Base-by-base conservation (phyloP, 1,284 basidiomycete genomes). In the Ganoderma multipileum region DNA sequence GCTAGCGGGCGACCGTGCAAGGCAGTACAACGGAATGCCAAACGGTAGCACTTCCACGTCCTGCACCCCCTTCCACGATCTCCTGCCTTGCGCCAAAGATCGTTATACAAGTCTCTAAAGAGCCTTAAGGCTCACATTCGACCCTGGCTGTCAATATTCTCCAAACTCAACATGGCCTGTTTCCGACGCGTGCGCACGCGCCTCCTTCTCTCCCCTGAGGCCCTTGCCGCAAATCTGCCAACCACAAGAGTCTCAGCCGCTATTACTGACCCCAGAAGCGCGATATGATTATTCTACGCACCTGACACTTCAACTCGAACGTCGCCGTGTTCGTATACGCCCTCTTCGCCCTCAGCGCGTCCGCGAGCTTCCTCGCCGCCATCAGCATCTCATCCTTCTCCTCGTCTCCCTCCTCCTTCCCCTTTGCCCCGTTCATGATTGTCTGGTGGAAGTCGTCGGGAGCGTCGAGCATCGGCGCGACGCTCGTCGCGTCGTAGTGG, bases 301-400 rank as follows among this genome's bases (percentile, higher is more conserved):
- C 91, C 83, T 95, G 89, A 79, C 94, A 96, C 76, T 91, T 91
- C 63, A 97, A 79, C 79, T 95, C 92, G 79, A 98, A 98, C 8
- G 93, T 96, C 47, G 93, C 83, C 2, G 95, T 96, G 78, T 98
- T 97, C 12, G 96, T 98, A 76, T 88, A 98, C 57, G 94, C 93
- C 75, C 88, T 91, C 80, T 91, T 91, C 30, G 85, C 84, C 50
- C 94, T 85, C 73, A 98, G 82, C 71, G 89, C 86, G 28, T 83
- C 85, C 3, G 94, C 93, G 18, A 98, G 84, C 76, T 89, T 87
- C 75, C 86, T 84, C 2, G 90, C 92, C 1, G 94, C 93, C 8
- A 82, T 74, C 41, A 97, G 79, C 60, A 95, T 79, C 18, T 84
- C 80, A 76, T 94, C 91, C 3, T 81, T 76, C 26, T 82, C 76